A percentile compares a stretch with the other conserved stretches of the same genome.
These are phyloP conservation scores for Hymenoscyphus fructigenus DNA, from an alignment of 2,329 filamentous ascomycete genomes.

Conservation along the genomic window DNA sequence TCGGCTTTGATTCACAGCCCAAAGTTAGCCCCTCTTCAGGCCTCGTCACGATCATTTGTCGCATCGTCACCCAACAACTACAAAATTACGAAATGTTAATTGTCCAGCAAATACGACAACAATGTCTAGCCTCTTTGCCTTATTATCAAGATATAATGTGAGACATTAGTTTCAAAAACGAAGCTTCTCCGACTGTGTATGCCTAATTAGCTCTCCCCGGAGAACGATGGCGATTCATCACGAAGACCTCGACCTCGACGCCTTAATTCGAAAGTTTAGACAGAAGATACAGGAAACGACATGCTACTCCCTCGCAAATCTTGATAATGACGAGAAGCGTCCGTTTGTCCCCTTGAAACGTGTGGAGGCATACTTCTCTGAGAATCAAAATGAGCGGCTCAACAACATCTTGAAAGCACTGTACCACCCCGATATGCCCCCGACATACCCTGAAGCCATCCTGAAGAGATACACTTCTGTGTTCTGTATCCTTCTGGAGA, in stretches of 20 bases:
- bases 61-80: not conserved
- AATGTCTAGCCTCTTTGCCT: not conserved
- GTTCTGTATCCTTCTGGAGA: constrained; percentile 27
- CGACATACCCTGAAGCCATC: constrained; percentile 6
- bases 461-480: constrained; percentile 8
- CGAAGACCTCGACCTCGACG: not conserved
- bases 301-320: not conserved
- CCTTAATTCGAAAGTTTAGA: not conserved
- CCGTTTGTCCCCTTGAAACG: not conserved
- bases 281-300: not conserved
- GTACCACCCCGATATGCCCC: not conserved
- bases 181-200: not conserved
- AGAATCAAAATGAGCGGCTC: constrained; percentile 4
- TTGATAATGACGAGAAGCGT: not conserved
- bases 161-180: not conserved
- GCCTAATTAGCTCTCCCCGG: not conserved
- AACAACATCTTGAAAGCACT: not conserved
- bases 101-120: not conserved
- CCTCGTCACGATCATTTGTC: not conserved
- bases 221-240: not conserved
- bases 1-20: not conserved
- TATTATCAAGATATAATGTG: not conserved
- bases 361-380: not conserved
- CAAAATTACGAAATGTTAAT: not conserved
- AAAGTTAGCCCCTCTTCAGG: not conserved